Evolutionary conservation across 306 rosid species (phyloP).

Genomic region (Fagus crenata): DNA sequence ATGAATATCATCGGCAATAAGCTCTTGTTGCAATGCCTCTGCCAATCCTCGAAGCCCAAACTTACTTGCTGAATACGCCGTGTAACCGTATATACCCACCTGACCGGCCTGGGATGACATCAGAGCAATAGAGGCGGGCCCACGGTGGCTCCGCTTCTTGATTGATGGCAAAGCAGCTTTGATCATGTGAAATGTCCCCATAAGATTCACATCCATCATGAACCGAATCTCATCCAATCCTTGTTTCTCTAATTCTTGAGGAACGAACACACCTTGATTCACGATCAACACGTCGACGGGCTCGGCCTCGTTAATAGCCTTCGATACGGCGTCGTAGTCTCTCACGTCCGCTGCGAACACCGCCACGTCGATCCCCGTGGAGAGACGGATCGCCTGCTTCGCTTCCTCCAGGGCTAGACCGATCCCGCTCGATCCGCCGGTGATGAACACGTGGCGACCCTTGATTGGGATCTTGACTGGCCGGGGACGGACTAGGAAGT

Average conservation of each 20-base stretch:
- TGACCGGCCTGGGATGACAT: conserved; percentile 96
- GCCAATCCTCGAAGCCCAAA: conserved; percentile 92
- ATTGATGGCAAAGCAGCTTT: conserved; percentile 79
- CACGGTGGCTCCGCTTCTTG: conserved; percentile 51
- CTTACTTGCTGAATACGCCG: conserved; percentile 86
- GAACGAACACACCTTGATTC: conserved; percentile 74
- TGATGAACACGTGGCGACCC: conserved; percentile 91
- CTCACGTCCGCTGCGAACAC: no score
- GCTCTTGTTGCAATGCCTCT: conserved; percentile 88
- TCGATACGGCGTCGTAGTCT: no score
- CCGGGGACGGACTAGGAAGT: conserved; percentile 62
- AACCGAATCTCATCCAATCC: conserved; percentile 71
- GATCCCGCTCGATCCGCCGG: conserved; percentile 96
- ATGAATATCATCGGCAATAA: conserved; percentile 71
- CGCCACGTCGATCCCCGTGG: no score
- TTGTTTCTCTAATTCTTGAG: conserved; percentile 74
- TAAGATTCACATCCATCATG: conserved; percentile 77
- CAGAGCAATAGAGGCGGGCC: conserved; percentile 72
- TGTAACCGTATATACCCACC: conserved; percentile 91
- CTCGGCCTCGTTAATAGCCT: conserved; percentile 75
- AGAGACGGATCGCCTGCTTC: no score
- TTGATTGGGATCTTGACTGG: conserved; percentile 63
- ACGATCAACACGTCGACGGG: conserved; percentile 70
- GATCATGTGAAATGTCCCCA: conserved; percentile 72
- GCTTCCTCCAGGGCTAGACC: conserved; percentile 92